Conservation (phyloP, 1,284 basidiomycete genomes). For the Apiotrichum mycotoxinovorans region DNA sequence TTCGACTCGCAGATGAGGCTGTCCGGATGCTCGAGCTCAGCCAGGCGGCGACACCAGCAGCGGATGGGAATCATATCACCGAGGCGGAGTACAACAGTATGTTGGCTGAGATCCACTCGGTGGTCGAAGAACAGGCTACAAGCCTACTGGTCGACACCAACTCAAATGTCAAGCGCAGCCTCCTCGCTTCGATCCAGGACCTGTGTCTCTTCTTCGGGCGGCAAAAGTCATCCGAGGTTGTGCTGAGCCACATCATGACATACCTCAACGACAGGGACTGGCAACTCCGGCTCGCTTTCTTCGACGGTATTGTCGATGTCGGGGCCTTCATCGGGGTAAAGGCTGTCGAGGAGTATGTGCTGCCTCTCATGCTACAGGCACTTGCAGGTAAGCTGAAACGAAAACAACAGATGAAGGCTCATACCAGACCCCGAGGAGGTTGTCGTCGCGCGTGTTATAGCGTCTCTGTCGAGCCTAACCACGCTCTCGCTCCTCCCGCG, state of each 20-base stretch:
- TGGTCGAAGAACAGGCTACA: constrained; percentile 83
- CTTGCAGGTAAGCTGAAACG: constrained; percentile 68
- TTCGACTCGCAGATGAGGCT: constrained; percentile 76
- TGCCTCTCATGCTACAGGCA: constrained; percentile 92
- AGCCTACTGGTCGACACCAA: constrained; percentile 59
- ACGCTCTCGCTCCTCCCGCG: constrained; percentile 83
- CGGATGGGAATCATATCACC: constrained; percentile 64
- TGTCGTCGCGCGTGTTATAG: constrained; percentile 82
- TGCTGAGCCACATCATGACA: constrained; percentile 96
- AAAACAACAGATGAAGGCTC: background rate
- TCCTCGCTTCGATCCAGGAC: constrained; percentile 71
- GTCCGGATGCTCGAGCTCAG: constrained; percentile 74
- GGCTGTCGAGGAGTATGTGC: constrained; percentile 69
- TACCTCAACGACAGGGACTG: constrained; percentile 96
- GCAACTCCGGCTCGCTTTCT: constrained; percentile 85
- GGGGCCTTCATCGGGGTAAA: constrained; percentile 84
- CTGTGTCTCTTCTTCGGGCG: constrained; percentile 90
- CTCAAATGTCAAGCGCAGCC: constrained; percentile 56
- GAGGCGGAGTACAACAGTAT: constrained; percentile 84
- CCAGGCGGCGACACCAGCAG: constrained; percentile 61
- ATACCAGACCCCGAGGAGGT: constrained; percentile 84
- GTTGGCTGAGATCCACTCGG: constrained; percentile 76
- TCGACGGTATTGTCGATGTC: constrained; percentile 91
- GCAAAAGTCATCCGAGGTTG: constrained; percentile 87
- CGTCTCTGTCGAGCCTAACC: constrained; percentile 76